Evolutionary conservation across 1,284 basidiomycete genomes (phyloP), one percentile per base, ranked within the genome.

Genomic region (Tranzscheliella williamsii): DNA sequence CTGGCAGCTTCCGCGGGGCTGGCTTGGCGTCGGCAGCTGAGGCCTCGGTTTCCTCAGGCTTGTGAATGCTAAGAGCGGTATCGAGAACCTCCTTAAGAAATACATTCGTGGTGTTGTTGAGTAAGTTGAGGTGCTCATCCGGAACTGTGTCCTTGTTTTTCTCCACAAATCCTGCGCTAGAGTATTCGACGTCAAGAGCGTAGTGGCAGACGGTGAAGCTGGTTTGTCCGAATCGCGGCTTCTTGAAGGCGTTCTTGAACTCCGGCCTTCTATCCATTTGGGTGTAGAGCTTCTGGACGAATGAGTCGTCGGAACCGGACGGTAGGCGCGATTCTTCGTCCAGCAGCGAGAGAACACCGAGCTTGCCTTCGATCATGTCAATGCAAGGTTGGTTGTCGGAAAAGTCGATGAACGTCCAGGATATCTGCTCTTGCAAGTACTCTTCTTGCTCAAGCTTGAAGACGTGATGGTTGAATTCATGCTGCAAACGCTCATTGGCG

Each of bases 361-460:
- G 86, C 79, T 88, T 96, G 67, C 93, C 90, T 81, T 98, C 95
- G 70, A 99, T 97, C 69, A 97, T 87, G 78, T 98, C 91, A 78
- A 99, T 98, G 78, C 92, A 96, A 26, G 92, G 91, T 76, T 98
- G 95, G 75, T 98, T 98, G 80, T 99, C 95, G 24, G 78, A 91
- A 79, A 97, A 99, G 75, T 97, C 92, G 79, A 99, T 98, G 80
- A 98, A 98, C 1, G 90, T 96, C 95, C 95, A 99, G 76, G 94
- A 91, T 78, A 99, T 99, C 80, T 96, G 84, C 78, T 99, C 95
- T 52, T 92, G 90, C 48, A 98, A 85, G 75, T 98, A 99, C 81
- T 99, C 95, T 78, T 98, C 95, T 82, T 99, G 95, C 78, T 99
- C 95, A 24, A 97, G 85, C 83, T 83, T 81, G 56, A 79, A 79